Evolutionary conservation across 768 basidiomycete species (phyloP).

Genomic region (Boletus rubroflammeus): DNA sequence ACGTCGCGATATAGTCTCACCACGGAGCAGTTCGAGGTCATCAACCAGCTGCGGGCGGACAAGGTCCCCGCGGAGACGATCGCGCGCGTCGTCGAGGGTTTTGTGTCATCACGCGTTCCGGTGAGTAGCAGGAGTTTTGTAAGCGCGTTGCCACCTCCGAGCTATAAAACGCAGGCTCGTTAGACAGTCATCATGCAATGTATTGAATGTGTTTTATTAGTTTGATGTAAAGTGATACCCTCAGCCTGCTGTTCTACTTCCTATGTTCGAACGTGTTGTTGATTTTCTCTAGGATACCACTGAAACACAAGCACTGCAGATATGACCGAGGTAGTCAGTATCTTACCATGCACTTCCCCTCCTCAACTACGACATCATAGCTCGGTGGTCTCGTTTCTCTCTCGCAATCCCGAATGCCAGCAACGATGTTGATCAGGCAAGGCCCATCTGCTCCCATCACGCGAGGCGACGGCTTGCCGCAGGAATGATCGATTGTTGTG

Average conservation of each 20-base stretch:
- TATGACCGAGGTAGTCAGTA: no score
- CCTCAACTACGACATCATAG: no score
- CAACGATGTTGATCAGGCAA: no score
- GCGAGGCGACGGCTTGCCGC: background rate
- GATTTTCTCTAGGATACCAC: background rate
- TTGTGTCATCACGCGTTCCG: background rate
- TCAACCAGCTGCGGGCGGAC: constrained; percentile 8
- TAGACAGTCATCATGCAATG: background rate
- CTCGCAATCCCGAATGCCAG: no score
- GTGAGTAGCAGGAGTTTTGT: background rate
- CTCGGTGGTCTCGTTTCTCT: no score
- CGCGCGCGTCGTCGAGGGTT: constrained; percentile 12
- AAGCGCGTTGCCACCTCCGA: constrained; percentile 17
- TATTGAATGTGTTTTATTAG: background rate
- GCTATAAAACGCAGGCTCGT: constrained; percentile 14
- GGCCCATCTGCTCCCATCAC: background rate
- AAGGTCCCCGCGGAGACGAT: constrained; percentile 16
- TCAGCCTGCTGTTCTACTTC: background rate
- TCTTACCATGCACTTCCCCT: no score
- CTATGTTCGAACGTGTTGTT: no score
- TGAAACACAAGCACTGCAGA: background rate
- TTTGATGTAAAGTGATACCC: background rate
- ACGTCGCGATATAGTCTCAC: constrained; percentile 7
- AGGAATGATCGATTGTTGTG: background rate
- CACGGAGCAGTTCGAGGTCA: constrained; percentile 8